Base-by-base conservation (phyloP, 192 early-diverging fungal species). In the Umbelopsis sp. region DNA sequence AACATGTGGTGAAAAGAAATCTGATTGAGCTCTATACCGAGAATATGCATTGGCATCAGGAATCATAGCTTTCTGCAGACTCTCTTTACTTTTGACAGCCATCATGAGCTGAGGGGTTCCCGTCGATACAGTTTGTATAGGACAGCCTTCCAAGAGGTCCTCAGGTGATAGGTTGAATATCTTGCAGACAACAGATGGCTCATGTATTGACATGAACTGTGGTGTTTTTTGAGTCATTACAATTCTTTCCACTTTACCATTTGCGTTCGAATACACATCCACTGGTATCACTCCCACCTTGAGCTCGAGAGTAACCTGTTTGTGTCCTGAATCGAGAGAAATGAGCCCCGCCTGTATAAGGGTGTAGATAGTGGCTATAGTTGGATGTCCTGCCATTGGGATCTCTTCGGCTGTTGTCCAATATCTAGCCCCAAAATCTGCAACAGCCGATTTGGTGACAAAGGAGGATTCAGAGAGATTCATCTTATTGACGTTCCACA, bases 41-140 rank as follows among this genome's bases (percentile, higher is more conserved):
- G 1, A 9, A 50, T 52, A 69, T 2, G 68, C 68, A 13, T 13
- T 2, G 4, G 18, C 13, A 69, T 69, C 49, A 16, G 30, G 13
- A 23, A 69, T n/a, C 10, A 25, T 44, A 12, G 68, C 68, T 23
- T 50, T 69, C 15, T 33, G 25, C 15, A 69, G n/a, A 15, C 23
- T 23, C 11, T 50, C 68, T 50, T 23, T 23, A 7, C 7, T 16
- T 12, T 50, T 46, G 47, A 69, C 13, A 22, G 68, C 48, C 2
- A 69, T 50, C 49, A 69, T 52, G 18, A 69, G 16, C n/a, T 69
- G 68, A 3, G 68, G 68, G 3, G 68, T 69, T 9, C 68, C 68
- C 3, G 68, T 69, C 22, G 68, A 69, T 16, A 69, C 51, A 3
- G 68, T 69, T 69, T 69, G 68, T 20, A 69, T 69, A 46, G 68